Base-by-base conservation (phyloP, 2,329 filamentous ascomycete genomes). In the Colletotrichum sp. region DNA sequence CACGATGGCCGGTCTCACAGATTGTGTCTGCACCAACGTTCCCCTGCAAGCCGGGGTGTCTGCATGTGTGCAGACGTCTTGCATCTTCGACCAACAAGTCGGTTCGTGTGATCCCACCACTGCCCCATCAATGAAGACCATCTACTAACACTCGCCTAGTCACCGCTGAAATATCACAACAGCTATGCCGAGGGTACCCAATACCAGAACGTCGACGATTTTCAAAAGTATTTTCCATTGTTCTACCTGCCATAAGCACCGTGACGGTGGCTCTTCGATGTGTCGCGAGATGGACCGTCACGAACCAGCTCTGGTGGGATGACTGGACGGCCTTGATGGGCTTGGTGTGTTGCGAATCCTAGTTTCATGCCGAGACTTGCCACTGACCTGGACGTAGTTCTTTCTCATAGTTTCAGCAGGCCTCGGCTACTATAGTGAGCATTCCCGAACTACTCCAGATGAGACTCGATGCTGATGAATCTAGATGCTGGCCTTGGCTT, bases 401-500 rank as follows among this genome's bases (percentile, higher is more conserved):
- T 69, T 76, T 15, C 27, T 75, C 0, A 34, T 72, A 15, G 57
- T 63, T 9, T 43, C 51, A 5, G 69, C 63, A 3, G 66, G 21
- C 3, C 31, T 61, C 0, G 73, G 69, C 2, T 36, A 67, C 8
- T 61, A 57, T 16, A 72, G 72, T 76, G 51, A 18, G 67, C 18
- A 18, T 12, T 27, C 4, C 1, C 13, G 31, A 13, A 24, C 12
- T n/a, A 36, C 55, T 5, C 11, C 6, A 13, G 13, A 55, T 5
- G 43, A 18, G 9, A 15, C 0, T 33, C 2, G 3, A 15, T 7
- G n/a, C 64, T 72, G 5, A 72, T 13, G 0, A 27, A 3, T 6
- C 6, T 58, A 76, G 74, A 34, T n/a, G 15, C 69, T 0, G 13
- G 29, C 7, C 12, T 78, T 51, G 77, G 77, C 8, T 79, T 78